These are phyloP conservation scores for Hamamelis virginiana DNA, from an alignment of 164 flowering plant species.

Conservation along the genomic window DNA sequence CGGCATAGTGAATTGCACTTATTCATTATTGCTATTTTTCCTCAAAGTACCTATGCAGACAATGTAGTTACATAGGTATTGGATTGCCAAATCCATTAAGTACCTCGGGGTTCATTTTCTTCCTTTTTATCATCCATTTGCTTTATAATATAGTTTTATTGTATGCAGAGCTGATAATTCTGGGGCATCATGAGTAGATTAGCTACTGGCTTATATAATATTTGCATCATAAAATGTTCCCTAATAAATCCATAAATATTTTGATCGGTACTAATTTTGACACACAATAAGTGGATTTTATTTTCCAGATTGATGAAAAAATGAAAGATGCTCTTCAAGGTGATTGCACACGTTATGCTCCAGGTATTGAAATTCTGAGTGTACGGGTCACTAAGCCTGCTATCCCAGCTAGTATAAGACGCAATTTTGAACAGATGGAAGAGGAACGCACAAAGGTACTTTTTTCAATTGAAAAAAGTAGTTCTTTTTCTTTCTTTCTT, in stretches of 20 bases:
- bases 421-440: slow-evolving; percentile 94
- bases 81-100: background rate
- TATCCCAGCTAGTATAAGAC: slow-evolving; percentile 71
- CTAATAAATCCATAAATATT: background rate
- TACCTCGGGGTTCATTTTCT: background rate
- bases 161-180: background rate
- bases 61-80: slow-evolving; percentile 1
- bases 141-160: background rate
- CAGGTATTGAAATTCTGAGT: slow-evolving; percentile 85
- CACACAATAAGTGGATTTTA: background rate
- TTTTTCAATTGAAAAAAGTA: background rate
- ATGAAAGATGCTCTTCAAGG: slow-evolving; percentile 95
- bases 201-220: background rate
- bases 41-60: background rate
- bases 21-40: background rate
- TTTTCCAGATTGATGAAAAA: slow-evolving; percentile 84
- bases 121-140: background rate
- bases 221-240: background rate
- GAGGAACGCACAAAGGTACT: slow-evolving; percentile 90
- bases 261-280: background rate
- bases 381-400: slow-evolving; percentile 93
- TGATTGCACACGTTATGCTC: slow-evolving; percentile 95
- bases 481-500: background rate
- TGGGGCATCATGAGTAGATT: background rate
- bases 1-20: too few relatives aligned